These are phyloP conservation scores for Glycine soja DNA, from an alignment of 306 rosid genomes.

Conservation along the genomic window DNA sequence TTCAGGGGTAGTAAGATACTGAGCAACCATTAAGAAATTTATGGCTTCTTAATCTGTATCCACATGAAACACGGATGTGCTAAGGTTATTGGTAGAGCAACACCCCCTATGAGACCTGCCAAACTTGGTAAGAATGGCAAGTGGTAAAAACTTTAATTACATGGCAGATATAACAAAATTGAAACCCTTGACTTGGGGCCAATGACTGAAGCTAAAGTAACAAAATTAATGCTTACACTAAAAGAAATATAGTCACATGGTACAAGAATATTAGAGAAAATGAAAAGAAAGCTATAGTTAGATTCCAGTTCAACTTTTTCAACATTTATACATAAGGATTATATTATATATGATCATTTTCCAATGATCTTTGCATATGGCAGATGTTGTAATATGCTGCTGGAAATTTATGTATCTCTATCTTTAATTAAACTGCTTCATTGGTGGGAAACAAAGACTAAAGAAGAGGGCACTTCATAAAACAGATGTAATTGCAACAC, in stretches of 20 bases:
- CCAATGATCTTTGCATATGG: slow-evolving; percentile 8
- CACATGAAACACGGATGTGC: slow-evolving; percentile 90
- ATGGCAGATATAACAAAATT: too few relatives aligned
- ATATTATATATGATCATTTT: neutral
- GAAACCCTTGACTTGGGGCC: too few relatives aligned
- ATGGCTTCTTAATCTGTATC: slow-evolving; percentile 65
- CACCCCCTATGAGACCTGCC: slow-evolving; percentile 75
- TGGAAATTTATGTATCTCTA: neutral
- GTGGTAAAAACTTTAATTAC: too few relatives aligned
- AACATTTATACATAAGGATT: too few relatives aligned
- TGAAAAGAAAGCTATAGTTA: too few relatives aligned
- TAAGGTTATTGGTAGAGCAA: slow-evolving; percentile 73
- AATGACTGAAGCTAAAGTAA: too few relatives aligned
- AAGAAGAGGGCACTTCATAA: neutral
- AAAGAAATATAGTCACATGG: too few relatives aligned
- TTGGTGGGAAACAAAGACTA: slow-evolving; percentile 24
- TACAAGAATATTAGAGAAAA: too few relatives aligned
- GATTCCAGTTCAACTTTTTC: slow-evolving; percentile 28
- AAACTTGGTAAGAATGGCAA: slow-evolving; percentile 80
- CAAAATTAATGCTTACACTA: too few relatives aligned
- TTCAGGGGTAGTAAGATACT: too few relatives aligned
- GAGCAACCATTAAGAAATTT: too few relatives aligned
- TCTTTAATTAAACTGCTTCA: slow-evolving; percentile 23
- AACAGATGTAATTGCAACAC: neutral
- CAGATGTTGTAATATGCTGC: slow-evolving; percentile 26